These are phyloP conservation scores for Colletotrichum coccodes DNA, from an alignment of 2,329 filamentous ascomycete species.

Conservation along the genomic window DNA sequence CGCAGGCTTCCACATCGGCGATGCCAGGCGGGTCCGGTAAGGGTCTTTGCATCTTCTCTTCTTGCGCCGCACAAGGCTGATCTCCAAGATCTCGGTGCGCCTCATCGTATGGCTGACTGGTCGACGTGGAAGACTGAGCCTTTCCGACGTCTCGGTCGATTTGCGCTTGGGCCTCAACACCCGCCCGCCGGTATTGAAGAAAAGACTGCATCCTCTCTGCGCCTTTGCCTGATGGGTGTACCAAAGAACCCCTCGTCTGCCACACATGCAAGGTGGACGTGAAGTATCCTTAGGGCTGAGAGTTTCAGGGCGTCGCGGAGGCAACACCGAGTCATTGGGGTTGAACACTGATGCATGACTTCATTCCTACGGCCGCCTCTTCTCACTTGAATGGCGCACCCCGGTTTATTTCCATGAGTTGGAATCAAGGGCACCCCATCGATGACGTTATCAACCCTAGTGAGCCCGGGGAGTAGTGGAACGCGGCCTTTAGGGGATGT, in stretches of 20 bases:
- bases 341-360: constrained; percentile 1
- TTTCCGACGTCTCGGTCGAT: constrained; percentile 14
- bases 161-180: constrained; percentile 18
- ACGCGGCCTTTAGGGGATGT: neutral
- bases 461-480: neutral
- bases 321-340: neutral
- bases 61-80: neutral
- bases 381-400: neutral
- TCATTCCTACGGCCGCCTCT: neutral
- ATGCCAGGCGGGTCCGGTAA: neutral
- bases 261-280: neutral
- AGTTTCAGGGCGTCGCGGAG: neutral
- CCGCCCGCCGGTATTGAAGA: constrained; percentile 16
- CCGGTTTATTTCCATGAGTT: constrained; percentile 7
- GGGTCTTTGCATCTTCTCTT: neutral
- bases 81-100: neutral
- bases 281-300: neutral
- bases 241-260: neutral
- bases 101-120: neutral
- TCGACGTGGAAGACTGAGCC: neutral
- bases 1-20: neutral
- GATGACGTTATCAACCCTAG: neutral
- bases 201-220: constrained; percentile 18
- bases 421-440: neutral
- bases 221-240: neutral